Base-by-base conservation (phyloP, 1,284 basidiomycete species). In the Porodaedalea pini region DNA sequence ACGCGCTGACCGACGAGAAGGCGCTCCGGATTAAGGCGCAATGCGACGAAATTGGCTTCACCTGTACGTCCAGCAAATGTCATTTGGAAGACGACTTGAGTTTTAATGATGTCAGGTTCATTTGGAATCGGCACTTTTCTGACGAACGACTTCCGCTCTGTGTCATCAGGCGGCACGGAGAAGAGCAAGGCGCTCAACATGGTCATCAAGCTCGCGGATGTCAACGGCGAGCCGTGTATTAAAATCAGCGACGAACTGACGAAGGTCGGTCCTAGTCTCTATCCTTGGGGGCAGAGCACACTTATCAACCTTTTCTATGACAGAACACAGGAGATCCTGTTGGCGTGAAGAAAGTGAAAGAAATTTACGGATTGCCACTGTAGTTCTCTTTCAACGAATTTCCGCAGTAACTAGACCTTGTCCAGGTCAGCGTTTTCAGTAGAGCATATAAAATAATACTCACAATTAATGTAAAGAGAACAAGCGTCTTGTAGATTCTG, bases 101-200 rank as follows among this genome's bases (percentile, higher is more conserved):
- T 23, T 6, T 4, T 44, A 23, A 11, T 25, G 23, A 10, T 36
- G 10, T 25, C 15, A 51, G 50, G 85, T 49, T 82, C 87, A 0
- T 98, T 93, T 69, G 94, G 94, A 1, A 94, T 98, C 53, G 95
- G 94, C 0, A 98, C 94, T 0, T 88, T 81, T 69, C 72, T 97
- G 11, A 94, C 93, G 8, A 97, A 97, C 67, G 94, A 94, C 70
- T 95, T 93, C 73, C 70, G 69, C 59, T 82, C 77, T 40, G 65
- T 71, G 45, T 83, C 82, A 6, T 83, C 78, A 25, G 76, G 79
- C 4, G 76, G 79, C 11, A 71, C 63, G 23, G 76, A 83, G 67
- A 83, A 80, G 66, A 92, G 88, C 69, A 90, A 85, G 67, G 82
- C 92, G 23, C 73, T 97, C 61, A 96, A 95, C 67, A 97, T 97